Conservation (phyloP, 495 filamentous ascomycete genomes). For the Jackrogersella minutella region DNA sequence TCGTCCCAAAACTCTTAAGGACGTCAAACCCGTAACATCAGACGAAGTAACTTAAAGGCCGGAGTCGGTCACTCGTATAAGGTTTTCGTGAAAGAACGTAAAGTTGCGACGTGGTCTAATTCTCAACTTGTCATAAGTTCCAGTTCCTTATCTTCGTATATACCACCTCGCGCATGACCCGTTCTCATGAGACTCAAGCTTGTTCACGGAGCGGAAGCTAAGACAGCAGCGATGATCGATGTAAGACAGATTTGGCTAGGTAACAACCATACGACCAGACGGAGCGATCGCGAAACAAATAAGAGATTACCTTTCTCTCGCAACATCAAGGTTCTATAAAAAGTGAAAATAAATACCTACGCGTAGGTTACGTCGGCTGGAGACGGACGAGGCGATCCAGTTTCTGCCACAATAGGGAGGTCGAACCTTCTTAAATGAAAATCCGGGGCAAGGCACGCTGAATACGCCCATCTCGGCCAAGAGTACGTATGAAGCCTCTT, state of each 20-base stretch:
- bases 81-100: not conserved
- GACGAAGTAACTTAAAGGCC: conserved; percentile 3
- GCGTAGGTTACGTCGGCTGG: conserved; percentile 27
- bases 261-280: not conserved
- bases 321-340: conserved; percentile 25
- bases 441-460: conserved; percentile 29
- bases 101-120: not conserved
- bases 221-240: conserved; percentile 27
- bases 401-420: conserved; percentile 28
- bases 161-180: conserved; percentile 16
- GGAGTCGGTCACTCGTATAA: not conserved
- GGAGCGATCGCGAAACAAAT: not conserved
- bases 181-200: conserved; percentile 23
- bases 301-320: conserved; percentile 11
- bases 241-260: conserved; percentile 19
- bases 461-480: conserved; percentile 35
- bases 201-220: not conserved
- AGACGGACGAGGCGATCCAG: conserved; percentile 21
- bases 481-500: conserved; percentile 28
- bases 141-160: conserved; percentile 12
- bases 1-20: not conserved
- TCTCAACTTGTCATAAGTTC: conserved; percentile 4
- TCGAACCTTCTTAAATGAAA: conserved; percentile 29
- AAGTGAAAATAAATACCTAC: conserved; percentile 23
- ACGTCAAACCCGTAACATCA: conserved; percentile 9